These are phyloP conservation scores for Paecilomyces sp. DNA, from an alignment of 2,329 filamentous ascomycete genomes.

Conservation along the genomic window DNA sequence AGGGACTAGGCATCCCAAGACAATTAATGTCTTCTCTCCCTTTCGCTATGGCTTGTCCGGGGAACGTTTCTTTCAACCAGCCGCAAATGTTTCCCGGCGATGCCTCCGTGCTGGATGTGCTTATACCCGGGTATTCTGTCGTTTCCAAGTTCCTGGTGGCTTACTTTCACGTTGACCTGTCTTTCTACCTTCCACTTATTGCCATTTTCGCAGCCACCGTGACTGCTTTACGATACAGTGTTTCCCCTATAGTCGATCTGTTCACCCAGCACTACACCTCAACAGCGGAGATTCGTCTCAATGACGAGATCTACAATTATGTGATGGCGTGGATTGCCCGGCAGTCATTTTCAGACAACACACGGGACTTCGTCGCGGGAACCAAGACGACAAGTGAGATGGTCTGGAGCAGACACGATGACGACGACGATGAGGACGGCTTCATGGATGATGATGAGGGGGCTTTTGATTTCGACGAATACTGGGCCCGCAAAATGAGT, in stretches of 20 bases:
- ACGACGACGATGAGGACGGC: slow-evolving; percentile 23
- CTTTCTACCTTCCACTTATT: slow-evolving; percentile 54
- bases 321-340: slow-evolving; percentile 62
- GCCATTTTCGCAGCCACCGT: slow-evolving; percentile 44
- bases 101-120: slow-evolving; percentile 45
- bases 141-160: slow-evolving; percentile 47
- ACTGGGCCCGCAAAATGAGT: slow-evolving; percentile 32
- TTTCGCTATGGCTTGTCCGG: not conserved
- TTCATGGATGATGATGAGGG: slow-evolving; percentile 42
- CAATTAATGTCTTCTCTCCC: not conserved
- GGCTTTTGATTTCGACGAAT: slow-evolving; percentile 32
- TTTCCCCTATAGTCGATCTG: slow-evolving; percentile 41
- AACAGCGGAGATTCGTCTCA: slow-evolving; percentile 57
- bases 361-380: slow-evolving; percentile 59
- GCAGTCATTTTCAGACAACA: slow-evolving; percentile 54
- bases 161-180: slow-evolving; percentile 56
- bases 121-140: slow-evolving; percentile 60
- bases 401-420: slow-evolving; percentile 21
- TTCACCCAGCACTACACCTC: slow-evolving; percentile 55
- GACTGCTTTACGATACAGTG: slow-evolving; percentile 48
- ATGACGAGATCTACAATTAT: slow-evolving; percentile 68
- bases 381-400: slow-evolving; percentile 46
- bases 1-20: not conserved
- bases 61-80: not conserved
- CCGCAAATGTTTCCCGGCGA: slow-evolving; percentile 5